A percentile compares a stretch with the other conserved stretches of the same genome.
phyloP scores from a whole-genome alignment of 441 rosid species.

The Viola pubescens region DNA sequence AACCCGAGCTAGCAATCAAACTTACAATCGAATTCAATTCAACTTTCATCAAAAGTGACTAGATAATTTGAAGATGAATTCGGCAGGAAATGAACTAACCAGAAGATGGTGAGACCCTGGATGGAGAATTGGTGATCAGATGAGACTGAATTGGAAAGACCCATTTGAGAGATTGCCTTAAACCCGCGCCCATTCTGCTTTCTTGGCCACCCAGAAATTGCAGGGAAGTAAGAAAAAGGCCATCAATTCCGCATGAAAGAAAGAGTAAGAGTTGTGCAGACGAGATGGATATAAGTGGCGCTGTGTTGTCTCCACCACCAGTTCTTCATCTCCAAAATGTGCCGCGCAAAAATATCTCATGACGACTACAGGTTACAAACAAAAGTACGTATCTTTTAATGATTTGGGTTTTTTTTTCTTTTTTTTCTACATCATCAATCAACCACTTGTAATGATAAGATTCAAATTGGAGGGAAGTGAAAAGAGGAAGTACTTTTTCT shows the following conservation, averaged over 20 bases:
- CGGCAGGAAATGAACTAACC: conserved; percentile 22
- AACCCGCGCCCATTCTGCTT: conserved; percentile 24
- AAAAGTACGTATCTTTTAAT: too few species aligned
- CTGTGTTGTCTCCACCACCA: conserved; percentile 42
- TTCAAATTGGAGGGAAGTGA: too few species aligned
- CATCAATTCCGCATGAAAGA: neutral
- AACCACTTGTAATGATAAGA: too few species aligned
- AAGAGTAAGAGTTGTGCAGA: neutral
- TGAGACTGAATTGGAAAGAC: conserved; percentile 29
- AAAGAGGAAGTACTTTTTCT: too few species aligned
- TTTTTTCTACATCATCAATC: too few species aligned
- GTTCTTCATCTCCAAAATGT: conserved; percentile 38
- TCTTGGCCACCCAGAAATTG: conserved; percentile 8
- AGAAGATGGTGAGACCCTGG: conserved; percentile 25
- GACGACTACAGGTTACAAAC: too few species aligned
- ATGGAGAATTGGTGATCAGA: conserved; percentile 19
- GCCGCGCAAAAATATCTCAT: neutral
- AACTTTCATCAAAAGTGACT: neutral
- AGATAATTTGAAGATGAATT: neutral
- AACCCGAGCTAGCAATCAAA: neutral
- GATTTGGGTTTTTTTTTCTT: too few species aligned
- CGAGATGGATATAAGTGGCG: neutral
- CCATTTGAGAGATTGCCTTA: conserved; percentile 36
- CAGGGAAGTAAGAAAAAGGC: neutral
- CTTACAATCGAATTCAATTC: neutral